A percentile compares a stretch with the other conserved stretches of the same genome.
These are phyloP conservation scores for Fraxinus nigra DNA, from an alignment of 305 asterid species.

Conservation along the genomic window DNA sequence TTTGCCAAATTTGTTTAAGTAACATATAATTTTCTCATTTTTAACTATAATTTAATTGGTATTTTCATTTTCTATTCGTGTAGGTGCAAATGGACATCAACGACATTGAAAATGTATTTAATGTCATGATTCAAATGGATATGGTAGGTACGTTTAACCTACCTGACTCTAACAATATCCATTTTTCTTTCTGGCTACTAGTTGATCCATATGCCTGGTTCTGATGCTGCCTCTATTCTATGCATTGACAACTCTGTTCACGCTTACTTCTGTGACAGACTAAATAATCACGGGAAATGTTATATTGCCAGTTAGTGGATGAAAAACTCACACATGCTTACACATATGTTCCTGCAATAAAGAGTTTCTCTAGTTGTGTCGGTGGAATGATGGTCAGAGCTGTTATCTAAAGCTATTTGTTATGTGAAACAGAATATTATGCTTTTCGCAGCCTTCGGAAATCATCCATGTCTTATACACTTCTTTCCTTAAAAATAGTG, in stretches of 20 bases:
- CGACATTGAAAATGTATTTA: constrained; percentile 55
- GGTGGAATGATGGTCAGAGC: constrained; percentile 21
- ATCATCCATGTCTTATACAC: constrained; percentile 7
- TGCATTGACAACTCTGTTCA: constrained; percentile 10
- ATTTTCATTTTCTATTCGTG: constrained; percentile 21
- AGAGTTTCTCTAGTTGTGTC: constrained; percentile 10
- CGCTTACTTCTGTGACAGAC: neutral
- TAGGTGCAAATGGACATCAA: constrained; percentile 76
- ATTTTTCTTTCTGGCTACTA: constrained; percentile 22
- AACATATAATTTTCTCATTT: constrained; percentile 10
- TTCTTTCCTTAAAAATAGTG: constrained; percentile 20
- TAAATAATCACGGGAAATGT: neutral
- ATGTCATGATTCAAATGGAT: constrained; percentile 68
- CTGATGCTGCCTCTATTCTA: constrained; percentile 15
- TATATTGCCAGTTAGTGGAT: neutral
- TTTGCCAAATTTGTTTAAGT: constrained; percentile 26
- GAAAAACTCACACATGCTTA: constrained; percentile 3
- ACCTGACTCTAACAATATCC: constrained; percentile 7
- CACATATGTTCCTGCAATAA: neutral
- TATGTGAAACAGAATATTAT: constrained; percentile 15
- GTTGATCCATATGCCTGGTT: constrained; percentile 19
- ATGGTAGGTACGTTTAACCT: constrained; percentile 43
- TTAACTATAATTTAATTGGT: constrained; percentile 13
- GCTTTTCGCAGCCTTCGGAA: constrained; percentile 9
- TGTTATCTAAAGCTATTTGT: constrained; percentile 19